Evolutionary conservation across 352 stramenopile species (phyloP).

Genomic region (Phytophthora rubi): DNA sequence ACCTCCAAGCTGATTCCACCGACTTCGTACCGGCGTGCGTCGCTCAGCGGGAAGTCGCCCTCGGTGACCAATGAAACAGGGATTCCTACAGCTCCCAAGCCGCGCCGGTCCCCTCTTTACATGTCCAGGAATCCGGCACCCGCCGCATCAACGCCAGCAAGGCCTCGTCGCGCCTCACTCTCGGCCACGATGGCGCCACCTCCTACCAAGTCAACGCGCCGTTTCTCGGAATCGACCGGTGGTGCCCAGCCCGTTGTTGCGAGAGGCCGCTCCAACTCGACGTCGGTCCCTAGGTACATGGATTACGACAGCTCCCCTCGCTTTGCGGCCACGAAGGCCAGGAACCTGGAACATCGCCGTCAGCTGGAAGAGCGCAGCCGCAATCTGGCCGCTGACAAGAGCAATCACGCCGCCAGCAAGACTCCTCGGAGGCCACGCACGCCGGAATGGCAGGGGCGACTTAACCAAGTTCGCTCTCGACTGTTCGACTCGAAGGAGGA

Average conservation of each 20-base stretch:
- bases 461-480: conserved; percentile 28
- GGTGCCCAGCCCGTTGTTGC: conserved; percentile 1
- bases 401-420: conserved; percentile 8
- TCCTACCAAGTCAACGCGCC: conserved; percentile 8
- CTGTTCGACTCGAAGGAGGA: conserved; percentile 27
- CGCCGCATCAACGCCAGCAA: conserved; percentile 1
- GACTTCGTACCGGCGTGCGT: conserved; percentile 11
- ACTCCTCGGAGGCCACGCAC: conserved; percentile 13
- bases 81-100: conserved; percentile 4
- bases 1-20: conserved; percentile 23
- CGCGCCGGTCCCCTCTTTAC: conserved; percentile 11
- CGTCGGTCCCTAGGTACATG: conserved; percentile 37
- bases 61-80: conserved; percentile 5
- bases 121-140: not conserved
- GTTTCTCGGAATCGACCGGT: conserved; percentile 16
- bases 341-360: conserved; percentile 45
- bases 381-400: conserved; percentile 24
- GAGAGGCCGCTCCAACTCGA: conserved; percentile 18
- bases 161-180: conserved; percentile 20
- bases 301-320: conserved; percentile 45
- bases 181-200: conserved; percentile 3
- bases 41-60: conserved; percentile 10
- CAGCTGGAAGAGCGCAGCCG: conserved; percentile 42
- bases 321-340: conserved; percentile 43
- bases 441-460: conserved; percentile 15